Base-by-base conservation (phyloP, 2,329 filamentous ascomycete species). In the Sporothrix euskadiensis region DNA sequence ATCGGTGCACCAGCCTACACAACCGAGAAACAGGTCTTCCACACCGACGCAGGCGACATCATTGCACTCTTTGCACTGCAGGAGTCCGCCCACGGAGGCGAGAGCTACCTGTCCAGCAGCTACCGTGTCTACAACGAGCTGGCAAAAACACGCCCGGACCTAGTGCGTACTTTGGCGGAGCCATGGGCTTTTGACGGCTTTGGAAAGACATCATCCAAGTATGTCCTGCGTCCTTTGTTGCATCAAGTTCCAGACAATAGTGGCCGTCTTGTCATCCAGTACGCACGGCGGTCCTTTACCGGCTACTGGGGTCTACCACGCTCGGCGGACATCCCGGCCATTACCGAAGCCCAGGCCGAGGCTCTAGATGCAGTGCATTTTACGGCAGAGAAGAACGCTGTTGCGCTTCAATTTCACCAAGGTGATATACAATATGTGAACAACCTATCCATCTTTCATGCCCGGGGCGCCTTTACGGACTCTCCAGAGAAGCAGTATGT, bases 111-210 rank as follows among this genome's bases (percentile, higher is more conserved):
- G 12, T 85, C 88, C 0, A 88, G 87, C 76, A 87, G 84, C 35
- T 88, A 86, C 84, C 82, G 82, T 2, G 86, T 91, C 2, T 91
- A 91, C 78, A 91, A 91, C 75, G 85, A 90, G 78, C 81, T 91
- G 1, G 88, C 89, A 0, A 80, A 80, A 26, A 87, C 84, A 1
- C 80, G 88, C 22, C 89, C 89, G 0, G 89, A 91, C 76, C 80
- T 91, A 14, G 86, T 92, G 47, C 81, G 83, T 3, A 89, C 87
- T 0, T 79, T 91, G 35, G 80, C 86, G 0, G 82, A 85, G 76
- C 85, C 80, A 75, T 90, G 79, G 88, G 79, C 82, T 85, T 65
- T 85, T 30, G 84, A 86, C 47, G 80, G 87, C 14, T 90, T 89
- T 75, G 85, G 84, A 49, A 86, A 86, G 73, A 78, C 81, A 1